Base-by-base conservation (phyloP, 108 stramenopile species). In the Cylindrotheca fusiformis region DNA sequence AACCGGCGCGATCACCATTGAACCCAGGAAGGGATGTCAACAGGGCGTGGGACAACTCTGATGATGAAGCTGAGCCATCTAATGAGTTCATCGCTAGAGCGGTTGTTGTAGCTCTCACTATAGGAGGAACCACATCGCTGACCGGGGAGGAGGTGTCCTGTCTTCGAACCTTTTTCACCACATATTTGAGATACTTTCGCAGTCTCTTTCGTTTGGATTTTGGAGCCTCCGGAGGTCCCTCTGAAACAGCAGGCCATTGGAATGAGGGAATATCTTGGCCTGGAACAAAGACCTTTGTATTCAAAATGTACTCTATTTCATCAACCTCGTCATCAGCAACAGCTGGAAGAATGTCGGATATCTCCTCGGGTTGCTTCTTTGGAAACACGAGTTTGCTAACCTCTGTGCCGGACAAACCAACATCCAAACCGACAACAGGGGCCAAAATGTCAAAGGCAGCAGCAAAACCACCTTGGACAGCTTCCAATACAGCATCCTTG, bases 401-500 rank as follows among this genome's bases (percentile, higher is more conserved):
- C n/a, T 68, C 55, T 1, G n/a, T 24, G 5, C 74, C 74, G 4
- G 67, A 26, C 0, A 51, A 24, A 14, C 32, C 23, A 1, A 23
- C 12, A 8, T 60, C 54, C 1, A 78, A 33, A 1, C 80, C 80
- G 29, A 81, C 72, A 33, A 59, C 67, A 17, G 85, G 84, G 20
- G 85, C 77, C 50, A 90, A 65, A 23, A 72, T 45, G 69, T 90
- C 82, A 60, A 81, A 90, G 0, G 89, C 89, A 8, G 86, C 79
- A 26, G 82, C 79, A 78, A 77, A 90, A 19, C 89, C 89, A 10
- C 70, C 69, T 29, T 80, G 76, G 1, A 90, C 84, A 24, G 84
- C 89, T 53, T 81, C 67, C 26, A 87, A 56, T n/a, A 90, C 83
- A 0, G 71, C 75, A 23, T 79, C 75, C 53, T 82, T 80, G 46